Percentiles rank a stretch among this genome's conserved stretches.
phyloP scores from a whole-genome alignment of 441 rosid genomes.

The Adansonia madagascariensis region DNA sequence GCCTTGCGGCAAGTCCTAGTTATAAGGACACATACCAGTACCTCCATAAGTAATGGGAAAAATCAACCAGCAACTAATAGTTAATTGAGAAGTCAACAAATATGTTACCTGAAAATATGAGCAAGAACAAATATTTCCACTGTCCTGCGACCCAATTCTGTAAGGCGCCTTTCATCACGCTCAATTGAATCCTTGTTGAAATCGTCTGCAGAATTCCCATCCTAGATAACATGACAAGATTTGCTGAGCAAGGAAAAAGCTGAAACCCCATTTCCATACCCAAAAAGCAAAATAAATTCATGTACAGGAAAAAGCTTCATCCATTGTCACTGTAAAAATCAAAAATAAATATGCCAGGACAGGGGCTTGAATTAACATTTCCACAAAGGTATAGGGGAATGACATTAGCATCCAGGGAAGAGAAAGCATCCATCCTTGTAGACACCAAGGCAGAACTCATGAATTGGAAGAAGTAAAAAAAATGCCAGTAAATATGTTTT shows the following conservation, averaged over 20 bases:
- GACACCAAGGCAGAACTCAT: background rate
- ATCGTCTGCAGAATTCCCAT: conserved; percentile 77
- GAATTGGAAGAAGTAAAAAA: background rate
- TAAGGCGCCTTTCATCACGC: conserved; percentile 89
- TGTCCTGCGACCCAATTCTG: conserved; percentile 90
- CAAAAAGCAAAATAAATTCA: background rate
- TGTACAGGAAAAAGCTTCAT: background rate
- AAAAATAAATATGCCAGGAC: background rate
- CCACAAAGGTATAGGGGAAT: background rate
- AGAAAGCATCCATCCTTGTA: background rate
- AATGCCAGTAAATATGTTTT: background rate
- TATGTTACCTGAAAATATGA: conserved; percentile 82
- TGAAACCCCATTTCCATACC: background rate
- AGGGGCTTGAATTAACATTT: background rate
- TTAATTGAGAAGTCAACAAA: background rate
- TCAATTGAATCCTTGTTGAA: conserved; percentile 73
- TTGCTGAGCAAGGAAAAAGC: conserved; percentile 14
- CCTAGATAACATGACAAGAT: conserved; percentile 47
- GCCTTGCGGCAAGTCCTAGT: background rate
- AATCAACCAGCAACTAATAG: background rate
- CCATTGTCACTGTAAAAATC: background rate
- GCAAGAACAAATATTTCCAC: conserved; percentile 88
- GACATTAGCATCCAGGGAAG: background rate
- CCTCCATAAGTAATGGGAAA: background rate
- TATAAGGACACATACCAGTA: conserved; percentile 6